A percentile compares a stretch with the other conserved stretches of the same genome.
Conservation (phyloP, 352 stramenopile genomes). For the Globisporangium recalcitrans region DNA sequence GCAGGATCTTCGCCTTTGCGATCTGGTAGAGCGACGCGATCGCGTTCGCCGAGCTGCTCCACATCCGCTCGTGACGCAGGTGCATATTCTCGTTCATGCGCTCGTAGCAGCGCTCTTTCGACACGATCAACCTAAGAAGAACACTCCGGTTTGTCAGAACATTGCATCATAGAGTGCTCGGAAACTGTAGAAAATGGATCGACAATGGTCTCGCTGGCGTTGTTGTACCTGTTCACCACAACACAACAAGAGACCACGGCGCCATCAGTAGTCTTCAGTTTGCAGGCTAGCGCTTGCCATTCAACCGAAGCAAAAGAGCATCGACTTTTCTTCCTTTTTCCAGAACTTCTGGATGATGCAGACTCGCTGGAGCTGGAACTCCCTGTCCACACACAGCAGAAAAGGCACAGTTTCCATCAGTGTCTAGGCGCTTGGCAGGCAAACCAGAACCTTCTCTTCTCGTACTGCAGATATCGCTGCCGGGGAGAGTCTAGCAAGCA, state of each 20-base stretch:
- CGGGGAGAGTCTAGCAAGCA: conserved; percentile 22
- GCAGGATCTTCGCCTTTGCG: conserved; percentile 22
- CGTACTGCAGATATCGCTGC: conserved; percentile 27
- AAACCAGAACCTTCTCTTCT: neutral
- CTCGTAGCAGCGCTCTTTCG: conserved; percentile 33
- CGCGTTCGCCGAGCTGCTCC: conserved; percentile 17
- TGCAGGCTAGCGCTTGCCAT: neutral
- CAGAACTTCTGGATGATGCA: conserved; percentile 21
- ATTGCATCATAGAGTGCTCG: neutral
- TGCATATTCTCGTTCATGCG: conserved; percentile 33
- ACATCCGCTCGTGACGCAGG: conserved; percentile 17
- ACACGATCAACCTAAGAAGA: conserved; percentile 23
- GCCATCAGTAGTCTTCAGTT: neutral
- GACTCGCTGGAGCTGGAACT: conserved; percentile 10
- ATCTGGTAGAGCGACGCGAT: conserved; percentile 33
- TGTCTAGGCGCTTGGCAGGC: neutral
- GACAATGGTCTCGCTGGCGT: neutral
- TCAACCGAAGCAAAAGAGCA: neutral
- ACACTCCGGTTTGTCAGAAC: neutral
- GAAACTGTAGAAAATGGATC: neutral
- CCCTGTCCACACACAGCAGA: neutral
- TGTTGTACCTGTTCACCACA: neutral
- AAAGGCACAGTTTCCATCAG: conserved; percentile 5
- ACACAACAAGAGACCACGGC: neutral
- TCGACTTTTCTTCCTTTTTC: conserved; percentile 15